Evolutionary conservation across 805 yeast genomes (phyloP).

Genomic region (Ogataea polymorpha): DNA sequence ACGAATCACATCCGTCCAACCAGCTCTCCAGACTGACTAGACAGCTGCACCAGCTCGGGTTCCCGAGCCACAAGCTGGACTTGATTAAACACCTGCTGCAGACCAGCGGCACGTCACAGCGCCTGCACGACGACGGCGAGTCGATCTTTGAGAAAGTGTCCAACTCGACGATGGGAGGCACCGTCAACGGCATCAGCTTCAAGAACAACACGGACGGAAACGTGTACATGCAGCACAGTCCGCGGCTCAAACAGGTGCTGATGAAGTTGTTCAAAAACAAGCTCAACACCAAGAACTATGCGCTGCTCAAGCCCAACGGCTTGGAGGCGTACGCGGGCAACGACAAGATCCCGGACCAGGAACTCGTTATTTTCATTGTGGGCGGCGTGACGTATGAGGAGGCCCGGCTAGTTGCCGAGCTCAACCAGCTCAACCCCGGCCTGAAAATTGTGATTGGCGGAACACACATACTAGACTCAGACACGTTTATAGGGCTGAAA

Average conservation of each 20-base stretch:
- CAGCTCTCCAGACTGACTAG: constrained; percentile 39
- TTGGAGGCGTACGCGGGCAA: constrained; percentile 11
- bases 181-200: constrained; percentile 34
- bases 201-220: constrained; percentile 48
- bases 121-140: constrained; percentile 38
- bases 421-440: constrained; percentile 54
- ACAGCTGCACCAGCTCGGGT: constrained; percentile 36
- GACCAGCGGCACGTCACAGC: constrained; percentile 41
- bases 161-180: constrained; percentile 21
- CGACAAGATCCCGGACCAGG: constrained; percentile 46
- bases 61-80: constrained; percentile 36
- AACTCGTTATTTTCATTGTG: constrained; percentile 66
- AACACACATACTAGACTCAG: constrained; percentile 52
- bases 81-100: constrained; percentile 46
- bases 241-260: constrained; percentile 56
- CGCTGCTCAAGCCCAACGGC: constrained; percentile 19
- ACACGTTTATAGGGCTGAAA: constrained; percentile 26
- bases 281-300: constrained; percentile 29
- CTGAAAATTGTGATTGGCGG: constrained; percentile 82
- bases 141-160: constrained; percentile 27
- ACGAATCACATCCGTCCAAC: constrained; percentile 50
- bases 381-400: constrained; percentile 96
- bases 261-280: constrained; percentile 40
- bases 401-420: constrained; percentile 73
- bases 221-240: constrained; percentile 88